Evolutionary conservation across 2,329 filamentous ascomycete genomes (phyloP).

Genomic region (Pseudogymnoascus sp.): DNA sequence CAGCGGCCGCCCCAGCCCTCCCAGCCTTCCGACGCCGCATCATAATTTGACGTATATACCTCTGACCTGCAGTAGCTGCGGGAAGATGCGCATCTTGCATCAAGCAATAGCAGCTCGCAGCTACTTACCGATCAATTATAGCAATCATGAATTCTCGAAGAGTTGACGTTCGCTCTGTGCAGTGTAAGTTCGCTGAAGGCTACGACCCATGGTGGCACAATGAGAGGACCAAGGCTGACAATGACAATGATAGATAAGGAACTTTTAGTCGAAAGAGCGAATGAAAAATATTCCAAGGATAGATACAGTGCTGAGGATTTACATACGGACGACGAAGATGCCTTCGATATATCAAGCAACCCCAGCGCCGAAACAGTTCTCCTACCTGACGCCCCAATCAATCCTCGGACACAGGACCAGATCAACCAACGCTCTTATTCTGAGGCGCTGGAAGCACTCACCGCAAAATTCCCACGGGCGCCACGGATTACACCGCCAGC

Average conservation of each 20-base stretch:
- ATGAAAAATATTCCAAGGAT: constrained; percentile 5
- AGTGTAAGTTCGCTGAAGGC: constrained; percentile 2
- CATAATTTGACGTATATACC: constrained; percentile 10
- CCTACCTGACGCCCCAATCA: background rate
- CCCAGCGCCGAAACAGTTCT: background rate
- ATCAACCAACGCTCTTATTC: constrained; percentile 14
- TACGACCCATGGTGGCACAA: background rate
- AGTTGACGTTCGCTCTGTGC: background rate
- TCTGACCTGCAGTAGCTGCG: constrained; percentile 6
- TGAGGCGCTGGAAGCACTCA: constrained; percentile 16
- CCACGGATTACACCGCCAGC: constrained; percentile 19
- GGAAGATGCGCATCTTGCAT: constrained; percentile 10
- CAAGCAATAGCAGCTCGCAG: background rate
- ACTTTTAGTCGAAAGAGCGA: constrained; percentile 5
- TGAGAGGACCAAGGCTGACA: background rate
- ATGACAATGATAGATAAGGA: background rate
- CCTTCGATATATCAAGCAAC: constrained; percentile 14
- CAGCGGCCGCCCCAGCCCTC: constrained; percentile 5
- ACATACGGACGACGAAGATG: constrained; percentile 24
- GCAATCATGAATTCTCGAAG: constrained; percentile 9
- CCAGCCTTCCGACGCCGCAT: background rate
- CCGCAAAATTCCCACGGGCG: constrained; percentile 20
- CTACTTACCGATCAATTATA: background rate
- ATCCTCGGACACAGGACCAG: constrained; percentile 13
- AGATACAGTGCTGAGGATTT: constrained; percentile 12